A percentile compares a stretch with the other conserved stretches of the same genome.
Evolutionary conservation across 305 asterid genomes (phyloP).

Genomic region (Ilex paraguariensis): DNA sequence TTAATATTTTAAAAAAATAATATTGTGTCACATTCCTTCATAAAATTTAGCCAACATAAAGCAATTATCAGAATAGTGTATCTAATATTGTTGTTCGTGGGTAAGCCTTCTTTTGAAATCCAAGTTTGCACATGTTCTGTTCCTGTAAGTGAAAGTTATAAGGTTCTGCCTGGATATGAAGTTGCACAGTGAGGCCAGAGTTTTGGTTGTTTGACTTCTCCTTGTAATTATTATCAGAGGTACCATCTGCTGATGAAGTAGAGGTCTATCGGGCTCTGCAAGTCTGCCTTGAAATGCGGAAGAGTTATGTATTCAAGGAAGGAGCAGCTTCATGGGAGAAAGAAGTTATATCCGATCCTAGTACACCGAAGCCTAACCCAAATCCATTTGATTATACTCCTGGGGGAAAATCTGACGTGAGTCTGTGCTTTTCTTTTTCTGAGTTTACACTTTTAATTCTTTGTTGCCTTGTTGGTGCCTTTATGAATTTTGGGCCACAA

Average conservation of each 20-base stretch:
- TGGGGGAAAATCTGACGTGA: constrained; percentile 75
- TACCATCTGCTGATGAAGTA: constrained; percentile 81
- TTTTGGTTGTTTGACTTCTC: constrained; percentile 3
- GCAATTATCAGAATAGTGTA: no score
- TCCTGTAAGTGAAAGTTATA: no score
- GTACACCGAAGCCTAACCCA: constrained; percentile 85
- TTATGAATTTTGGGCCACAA: not conserved
- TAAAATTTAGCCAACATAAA: no score
- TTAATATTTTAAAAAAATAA: no score
- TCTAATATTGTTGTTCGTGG: no score
- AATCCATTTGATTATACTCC: constrained; percentile 70
- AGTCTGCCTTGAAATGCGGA: constrained; percentile 82
- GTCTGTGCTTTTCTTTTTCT: constrained; percentile 16
- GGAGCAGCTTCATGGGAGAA: constrained; percentile 85
- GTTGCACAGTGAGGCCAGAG: not conserved
- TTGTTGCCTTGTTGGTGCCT: not conserved
- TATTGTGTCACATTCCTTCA: no score
- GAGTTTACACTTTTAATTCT: not conserved
- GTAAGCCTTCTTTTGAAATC: no score
- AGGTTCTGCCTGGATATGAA: not conserved
- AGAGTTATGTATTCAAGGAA: constrained; percentile 70
- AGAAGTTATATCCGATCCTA: constrained; percentile 83
- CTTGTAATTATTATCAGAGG: constrained; percentile 48
- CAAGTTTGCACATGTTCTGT: no score
- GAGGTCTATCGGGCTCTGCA: constrained; percentile 79